Conservation (phyloP, 129 eudicot species). For the Deinandra increscens region DNA sequence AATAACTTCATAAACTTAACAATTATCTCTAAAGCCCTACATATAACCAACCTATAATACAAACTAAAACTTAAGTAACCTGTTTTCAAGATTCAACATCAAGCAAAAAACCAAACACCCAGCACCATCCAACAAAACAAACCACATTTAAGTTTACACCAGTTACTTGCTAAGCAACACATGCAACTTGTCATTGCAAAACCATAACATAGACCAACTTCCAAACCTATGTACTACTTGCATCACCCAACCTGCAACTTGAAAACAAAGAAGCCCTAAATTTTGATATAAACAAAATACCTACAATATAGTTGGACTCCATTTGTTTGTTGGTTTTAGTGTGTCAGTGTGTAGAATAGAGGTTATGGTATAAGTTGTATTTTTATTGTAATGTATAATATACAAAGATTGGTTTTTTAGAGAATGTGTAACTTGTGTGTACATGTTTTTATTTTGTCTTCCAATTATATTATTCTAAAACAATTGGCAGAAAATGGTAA, state of each 20-base stretch:
- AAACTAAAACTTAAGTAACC: background rate
- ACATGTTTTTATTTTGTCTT: slow-evolving; percentile 11
- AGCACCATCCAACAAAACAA: background rate
- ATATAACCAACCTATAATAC: slow-evolving; percentile 3
- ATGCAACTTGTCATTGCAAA: background rate
- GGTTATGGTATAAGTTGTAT: slow-evolving; percentile 30
- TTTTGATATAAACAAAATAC: slow-evolving; percentile 1
- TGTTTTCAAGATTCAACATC: background rate
- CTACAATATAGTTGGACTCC: slow-evolving; percentile 57
- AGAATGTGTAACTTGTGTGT: slow-evolving; percentile 51
- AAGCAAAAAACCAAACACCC: slow-evolving; percentile 7
- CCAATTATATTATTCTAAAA: background rate
- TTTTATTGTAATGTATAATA: slow-evolving; percentile 49
- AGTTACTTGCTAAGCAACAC: slow-evolving; percentile 2
- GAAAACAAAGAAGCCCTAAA: background rate
- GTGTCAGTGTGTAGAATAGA: slow-evolving; percentile 37
- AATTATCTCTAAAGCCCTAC: background rate
- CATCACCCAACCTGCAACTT: background rate
- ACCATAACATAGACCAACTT: background rate
- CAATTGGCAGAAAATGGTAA: slow-evolving; percentile 12
- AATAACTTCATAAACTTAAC: background rate
- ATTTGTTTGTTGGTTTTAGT: slow-evolving; percentile 36
- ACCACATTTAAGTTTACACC: background rate
- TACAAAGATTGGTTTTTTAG: slow-evolving; percentile 45
- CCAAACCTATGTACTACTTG: slow-evolving; percentile 10